These are phyloP conservation scores for Diversispora epigaea DNA, from an alignment of 192 early-diverging fungal species.

Conservation along the genomic window DNA sequence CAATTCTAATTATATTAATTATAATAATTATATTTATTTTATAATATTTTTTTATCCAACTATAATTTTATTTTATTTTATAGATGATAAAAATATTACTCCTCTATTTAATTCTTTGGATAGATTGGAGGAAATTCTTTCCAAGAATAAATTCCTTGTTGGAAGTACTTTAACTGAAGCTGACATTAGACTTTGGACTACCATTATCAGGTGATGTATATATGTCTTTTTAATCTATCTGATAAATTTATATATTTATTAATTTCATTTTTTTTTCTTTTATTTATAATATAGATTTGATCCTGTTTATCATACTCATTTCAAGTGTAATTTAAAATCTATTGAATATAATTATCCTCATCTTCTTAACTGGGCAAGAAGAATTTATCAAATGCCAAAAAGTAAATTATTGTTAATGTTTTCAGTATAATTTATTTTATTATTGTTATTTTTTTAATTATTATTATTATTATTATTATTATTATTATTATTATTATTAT, in stretches of 20 bases:
- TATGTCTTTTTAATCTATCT: background rate
- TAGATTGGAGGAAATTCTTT: conserved; percentile 77
- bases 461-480: background rate
- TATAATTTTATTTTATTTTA: conserved; percentile 4
- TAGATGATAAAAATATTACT: conserved; percentile 71
- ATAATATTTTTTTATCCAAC: too few species aligned
- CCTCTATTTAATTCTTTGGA: conserved; percentile 79
- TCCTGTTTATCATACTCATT: conserved; percentile 91
- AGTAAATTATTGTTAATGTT: conserved; percentile 1
- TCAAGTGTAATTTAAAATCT: conserved; percentile 89
- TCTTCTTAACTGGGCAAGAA: conserved; percentile 79
- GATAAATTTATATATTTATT: background rate
- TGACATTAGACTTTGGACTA: conserved; percentile 92
- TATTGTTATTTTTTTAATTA: background rate
- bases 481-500: background rate
- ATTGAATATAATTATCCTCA: conserved; percentile 87
- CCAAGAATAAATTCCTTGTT: conserved; percentile 72
- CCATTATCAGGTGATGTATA: conserved; percentile 61
- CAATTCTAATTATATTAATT: background rate
- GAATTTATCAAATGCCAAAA: conserved; percentile 79
- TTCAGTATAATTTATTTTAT: background rate
- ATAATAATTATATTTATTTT: too few species aligned
- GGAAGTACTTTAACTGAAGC: conserved; percentile 86
- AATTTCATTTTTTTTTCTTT: background rate
- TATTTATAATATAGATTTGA: conserved; percentile 69